Evolutionary conservation across 2,329 filamentous ascomycete genomes (phyloP), one percentile per base, ranked within the genome.

Genomic region (Penicillium rolfsii): DNA sequence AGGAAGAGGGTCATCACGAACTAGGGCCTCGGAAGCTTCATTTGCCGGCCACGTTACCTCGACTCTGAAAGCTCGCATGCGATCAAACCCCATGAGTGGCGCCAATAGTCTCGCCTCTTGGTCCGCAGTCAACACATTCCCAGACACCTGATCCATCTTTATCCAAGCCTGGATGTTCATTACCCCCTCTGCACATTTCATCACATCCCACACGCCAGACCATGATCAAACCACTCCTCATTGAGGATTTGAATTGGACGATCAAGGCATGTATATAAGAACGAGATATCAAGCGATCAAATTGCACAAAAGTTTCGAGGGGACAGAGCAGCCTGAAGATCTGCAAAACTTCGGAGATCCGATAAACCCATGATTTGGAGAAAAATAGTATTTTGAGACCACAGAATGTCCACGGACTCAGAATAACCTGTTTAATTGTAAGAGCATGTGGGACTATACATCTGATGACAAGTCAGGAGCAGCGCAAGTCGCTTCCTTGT

Each of bases 241-340:
- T 45, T 22, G 43, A 45, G 43, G 4, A 5, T 45, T 14, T 45
- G 43, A 26, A 45, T 45, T 22, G 22, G 22, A 14, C 24, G 43
- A 45, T 45, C 43, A 45, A 45, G 43, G 12, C 22, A 45, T 45
- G 43, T 22, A 7, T 45, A 22, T 26, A 45, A 16, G 43, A 45
- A 45, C 11, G 43, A 45, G 52, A 41, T 54, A 5, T 40, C 35
- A 41, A 36, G 52, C 52, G 14, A 54, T 54, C 52, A 28, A 36
- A 54, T 41, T 5, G 38, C 24, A 54, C 30, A 14, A 38, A 45
- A 45, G 12, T 22, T 45, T 4, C 43, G 43, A 45, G 43, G 12
- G 6, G 43, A 12, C 16, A 45, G 5, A 22, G 6, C 43, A 14
- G 43, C 26, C 26, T 16, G 14, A 26, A 45, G 9, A 45, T 45